Base-by-base conservation (phyloP, 257 asterid species). In the Mitragyna speciosa region DNA sequence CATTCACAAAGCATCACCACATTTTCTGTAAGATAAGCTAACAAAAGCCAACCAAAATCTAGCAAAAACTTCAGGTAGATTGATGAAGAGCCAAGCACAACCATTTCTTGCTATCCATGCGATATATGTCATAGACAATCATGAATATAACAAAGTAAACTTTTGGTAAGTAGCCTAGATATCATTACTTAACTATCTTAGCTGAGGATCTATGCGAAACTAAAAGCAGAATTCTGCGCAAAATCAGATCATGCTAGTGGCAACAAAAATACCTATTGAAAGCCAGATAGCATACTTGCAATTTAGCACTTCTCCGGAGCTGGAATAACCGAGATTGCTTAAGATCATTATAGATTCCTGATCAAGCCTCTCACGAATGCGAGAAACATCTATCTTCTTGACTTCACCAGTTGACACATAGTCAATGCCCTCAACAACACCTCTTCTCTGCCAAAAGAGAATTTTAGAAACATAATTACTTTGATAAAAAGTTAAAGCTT, bases 221-320 rank as follows among this genome's bases (percentile, higher is more conserved):
- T 51, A 59, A 47, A 80, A 39, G 22, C 52, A 63, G 54, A 56
- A 72, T 24, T 66, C 5, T 12, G 61, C 12, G 75, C 30, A 80
- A 72, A 64, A 64, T 26, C 79, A 86, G 76, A 84, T 75, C 80
- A 85, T 78, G 80, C 87, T 73, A 73, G 66, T 68, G 80, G 72
- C 82, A 89, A 89, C 90, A 84, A 85, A 90, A 88, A 88, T 87
- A 88, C 94, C 92, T 85, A 92, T 73, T 33, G 81, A 88, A 89
- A 86, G 81, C 70, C 89, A 87, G 84, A 84, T 80, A 86, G 88
- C 97, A 84, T 91, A 94, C 98, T 94, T 94, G 98, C 98, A 94
- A 89, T 94, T 93, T 80, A 94, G 86, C 76, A 90, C 98, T 90
- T 90, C 97, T 59, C 98, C 97, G 31, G 99, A 93, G 87, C 99